phyloP scores from a whole-genome alignment of 164 flowering plant genomes.

The Litsea cubeba region DNA sequence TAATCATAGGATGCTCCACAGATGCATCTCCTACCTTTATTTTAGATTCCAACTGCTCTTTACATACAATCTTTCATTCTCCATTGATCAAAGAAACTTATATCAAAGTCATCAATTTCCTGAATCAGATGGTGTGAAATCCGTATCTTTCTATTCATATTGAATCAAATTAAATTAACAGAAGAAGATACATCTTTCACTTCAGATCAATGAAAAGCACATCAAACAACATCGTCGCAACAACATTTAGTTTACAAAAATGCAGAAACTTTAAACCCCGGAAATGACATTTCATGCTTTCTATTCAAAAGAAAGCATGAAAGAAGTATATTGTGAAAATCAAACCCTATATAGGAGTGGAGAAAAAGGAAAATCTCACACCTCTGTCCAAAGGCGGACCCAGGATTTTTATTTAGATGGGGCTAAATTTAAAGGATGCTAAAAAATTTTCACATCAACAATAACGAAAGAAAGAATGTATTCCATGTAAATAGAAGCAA shows the following conservation, averaged over 20 bases:
- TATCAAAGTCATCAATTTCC: too few species aligned
- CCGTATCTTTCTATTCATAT: not conserved
- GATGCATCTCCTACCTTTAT: not conserved
- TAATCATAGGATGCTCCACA: too few species aligned
- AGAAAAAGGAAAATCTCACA: slow-evolving; percentile 12
- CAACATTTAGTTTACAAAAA: not conserved
- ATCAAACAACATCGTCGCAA: not conserved
- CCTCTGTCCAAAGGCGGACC: too few species aligned
- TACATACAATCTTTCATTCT: not conserved
- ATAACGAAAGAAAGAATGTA: too few species aligned
- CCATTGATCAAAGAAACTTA: not conserved
- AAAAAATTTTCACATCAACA: too few species aligned
- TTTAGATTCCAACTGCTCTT: not conserved
- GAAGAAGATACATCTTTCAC: not conserved
- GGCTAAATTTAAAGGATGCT: too few species aligned
- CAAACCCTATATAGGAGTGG: not conserved
- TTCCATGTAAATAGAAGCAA: too few species aligned
- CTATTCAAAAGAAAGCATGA: too few species aligned
- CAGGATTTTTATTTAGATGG: too few species aligned
- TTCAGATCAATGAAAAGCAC: not conserved
- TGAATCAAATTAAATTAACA: not conserved
- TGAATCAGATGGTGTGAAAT: too few species aligned
- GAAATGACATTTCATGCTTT: not conserved
- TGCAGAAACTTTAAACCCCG: not conserved
- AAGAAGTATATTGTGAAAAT: not conserved